These are phyloP conservation scores for Helotiales sp. DNA, from an alignment of 2,329 filamentous ascomycete genomes.

Conservation along the genomic window DNA sequence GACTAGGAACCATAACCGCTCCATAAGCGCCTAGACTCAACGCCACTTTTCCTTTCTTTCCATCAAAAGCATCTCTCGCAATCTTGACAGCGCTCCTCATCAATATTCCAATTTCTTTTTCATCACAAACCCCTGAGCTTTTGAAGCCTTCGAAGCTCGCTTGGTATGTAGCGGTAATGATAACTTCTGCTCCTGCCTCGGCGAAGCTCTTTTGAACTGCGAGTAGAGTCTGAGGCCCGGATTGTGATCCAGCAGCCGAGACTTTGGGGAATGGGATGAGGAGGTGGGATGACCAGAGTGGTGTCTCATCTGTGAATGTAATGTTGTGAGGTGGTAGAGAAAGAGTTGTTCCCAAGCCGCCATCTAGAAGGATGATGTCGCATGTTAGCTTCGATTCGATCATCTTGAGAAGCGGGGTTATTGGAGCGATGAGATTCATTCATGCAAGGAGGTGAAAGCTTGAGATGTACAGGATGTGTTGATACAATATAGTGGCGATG, in stretches of 20 bases:
- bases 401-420: not conserved
- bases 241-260: too few relatives aligned
- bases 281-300: conserved; percentile 68
- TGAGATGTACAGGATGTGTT: not conserved
- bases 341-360: conserved; percentile 67
- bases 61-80: conserved; percentile 37
- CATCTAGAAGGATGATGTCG: conserved; percentile 52
- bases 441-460: not conserved
- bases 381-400: not conserved
- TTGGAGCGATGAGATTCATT: not conserved
- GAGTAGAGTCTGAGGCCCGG: conserved; percentile 5
- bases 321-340: conserved; percentile 50
- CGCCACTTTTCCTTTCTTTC: conserved; percentile 46
- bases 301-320: conserved; percentile 52
- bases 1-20: conserved; percentile 63
- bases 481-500: too few relatives aligned
- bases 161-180: conserved; percentile 70
- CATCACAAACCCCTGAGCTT: not conserved
- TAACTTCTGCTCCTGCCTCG: conserved; percentile 57
- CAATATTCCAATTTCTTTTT: conserved; percentile 45
- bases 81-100: conserved; percentile 41
- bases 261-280: conserved; percentile 48
- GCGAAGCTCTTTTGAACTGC: conserved; percentile 34
- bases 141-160: conserved; percentile 56
- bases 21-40: conserved; percentile 67